Evolutionary conservation across 805 yeast species (phyloP).

Genomic region (Monosporozyma yasuniensis): DNA sequence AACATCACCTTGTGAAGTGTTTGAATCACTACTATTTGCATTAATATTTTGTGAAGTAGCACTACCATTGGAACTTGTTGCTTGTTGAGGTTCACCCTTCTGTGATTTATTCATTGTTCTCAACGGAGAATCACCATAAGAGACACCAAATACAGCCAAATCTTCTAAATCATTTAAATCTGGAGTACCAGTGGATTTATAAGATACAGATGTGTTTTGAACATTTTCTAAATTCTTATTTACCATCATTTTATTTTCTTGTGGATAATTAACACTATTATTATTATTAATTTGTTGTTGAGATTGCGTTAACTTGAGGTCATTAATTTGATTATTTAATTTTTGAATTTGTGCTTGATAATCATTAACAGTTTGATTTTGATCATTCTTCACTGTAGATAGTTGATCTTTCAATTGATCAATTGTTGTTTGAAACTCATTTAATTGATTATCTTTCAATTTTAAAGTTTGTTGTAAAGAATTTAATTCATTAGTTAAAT

Average conservation of each 20-base stretch:
- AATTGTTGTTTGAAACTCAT: constrained; percentile 6
- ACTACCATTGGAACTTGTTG: constrained; percentile 2
- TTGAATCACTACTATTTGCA: constrained; percentile 12
- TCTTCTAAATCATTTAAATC: constrained; percentile 27
- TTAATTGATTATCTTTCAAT: constrained; percentile 11
- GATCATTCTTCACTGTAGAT: constrained; percentile 2
- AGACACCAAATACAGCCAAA: constrained; percentile 25
- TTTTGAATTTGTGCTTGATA: constrained; percentile 2
- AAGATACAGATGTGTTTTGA: constrained; percentile 4
- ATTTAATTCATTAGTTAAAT: constrained; percentile 9
- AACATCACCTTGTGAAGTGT: constrained; percentile 8
- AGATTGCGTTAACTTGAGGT: not conserved
- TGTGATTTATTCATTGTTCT: constrained; percentile 1
- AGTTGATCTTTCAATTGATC: not conserved
- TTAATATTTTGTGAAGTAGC: constrained; percentile 8
- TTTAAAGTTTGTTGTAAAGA: constrained; percentile 12
- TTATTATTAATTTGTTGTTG: not conserved
- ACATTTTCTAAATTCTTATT: constrained; percentile 1
- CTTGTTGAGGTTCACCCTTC: constrained; percentile 7
- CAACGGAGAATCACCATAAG: constrained; percentile 24
- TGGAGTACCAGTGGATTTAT: constrained; percentile 26
- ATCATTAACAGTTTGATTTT: not conserved
- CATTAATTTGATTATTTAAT: constrained; percentile 1
- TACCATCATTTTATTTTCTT: not conserved
- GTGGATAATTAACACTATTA: not conserved